Base-by-base conservation (phyloP, 176 grass and related monocot species). In the Aegilops tauschii region DNA sequence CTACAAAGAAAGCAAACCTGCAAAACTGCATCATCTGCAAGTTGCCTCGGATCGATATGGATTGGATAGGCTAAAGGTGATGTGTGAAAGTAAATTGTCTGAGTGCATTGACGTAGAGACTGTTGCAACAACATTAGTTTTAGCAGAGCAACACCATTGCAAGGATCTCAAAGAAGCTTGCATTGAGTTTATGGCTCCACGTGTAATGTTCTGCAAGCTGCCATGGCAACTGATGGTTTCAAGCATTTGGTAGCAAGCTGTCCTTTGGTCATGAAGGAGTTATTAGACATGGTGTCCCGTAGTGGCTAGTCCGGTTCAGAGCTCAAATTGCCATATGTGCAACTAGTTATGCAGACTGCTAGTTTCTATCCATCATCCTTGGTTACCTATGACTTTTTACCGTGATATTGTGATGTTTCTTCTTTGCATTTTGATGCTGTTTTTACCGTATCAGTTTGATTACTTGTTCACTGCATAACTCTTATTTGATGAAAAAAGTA, bases 71-170 rank as follows among this genome's bases (percentile, higher is more conserved):
- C 9, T 90, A 5, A 65, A 6, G 12, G 3, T 58, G 9, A 34
- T 86, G 1, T 83, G 84, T 1, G 88, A 86, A 20, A 42, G n/a
- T 0, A 72, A 83, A 39, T 13, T 90, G 1, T 34, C 52, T 12
- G 17, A 11, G 2, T 5, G n/a, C 63, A 64, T 90, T 3, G 80
- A 50, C 32, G 27, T 30, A 12, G 4, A 16, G 0, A 86, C 79
- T 23, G 25, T 49, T 4, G 72, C 72, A 10, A 27, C 23, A 0
- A 29, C 42, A 49, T 8, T 49, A 42, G 23, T 11, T 49, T 49
- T 75, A 1, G 72, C 72, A 1, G 73, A 50, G 44, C 42, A 50
- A 50, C 72, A 75, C 13, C 72, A 29, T 9, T 75, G 72, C 72
- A 49, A 49, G 42, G 42, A 75, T 75, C 42, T 75, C 36, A 27